Evolutionary conservation across 73 alveolate species (phyloP), one percentile per base, ranked within the genome.

Genomic region (Paramecium octaurelia): DNA sequence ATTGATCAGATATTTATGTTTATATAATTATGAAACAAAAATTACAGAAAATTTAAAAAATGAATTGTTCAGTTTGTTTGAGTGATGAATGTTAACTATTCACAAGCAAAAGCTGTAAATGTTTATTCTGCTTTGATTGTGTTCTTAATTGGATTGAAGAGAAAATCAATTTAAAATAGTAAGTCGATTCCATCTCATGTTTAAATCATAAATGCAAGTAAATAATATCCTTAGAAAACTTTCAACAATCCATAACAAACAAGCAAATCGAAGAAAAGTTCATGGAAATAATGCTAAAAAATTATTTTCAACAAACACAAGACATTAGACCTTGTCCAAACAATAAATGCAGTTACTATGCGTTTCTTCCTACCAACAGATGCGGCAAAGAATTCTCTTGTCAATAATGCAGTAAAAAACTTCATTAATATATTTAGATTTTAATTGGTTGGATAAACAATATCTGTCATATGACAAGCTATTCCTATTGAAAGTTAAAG

Each of bases 1-100:
- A 64, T 64, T 64, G 84, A 64, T 64, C 84, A 64, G 84, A 64
- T 34, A 64, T 64, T 14, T 64, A 34, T 64, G 84, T 64, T 31
- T 64, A 64, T 31, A 64, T 64, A 64, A 31, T 64, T 8, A 64
- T 64, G 84, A 54, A 54, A 54, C 46, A 64, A 64, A 64, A 23
- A 64, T 64, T 34, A 64, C 18, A 64, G 27, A 34, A 31, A 64
- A 23, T 64, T 3, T 6, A 64, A 64, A 64, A 21, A 64, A 64
- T 64, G 84, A 64, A 34, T 24, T 64, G 84, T 27, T 64, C 84
- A 34, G 50, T 64, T 31, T 64, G 84, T 27, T 64, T 64, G 48
- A 34, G 46, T 31, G 50, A 64, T 1, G 46, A 64, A 9, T 64
- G 50, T 12, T 27, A 64, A 34, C 46, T 64, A 64, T 64, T 64